A percentile compares a stretch with the other conserved stretches of the same genome.
phyloP scores from a whole-genome alignment of 805 yeast genomes.

The Myxozyma mucilagina region DNA sequence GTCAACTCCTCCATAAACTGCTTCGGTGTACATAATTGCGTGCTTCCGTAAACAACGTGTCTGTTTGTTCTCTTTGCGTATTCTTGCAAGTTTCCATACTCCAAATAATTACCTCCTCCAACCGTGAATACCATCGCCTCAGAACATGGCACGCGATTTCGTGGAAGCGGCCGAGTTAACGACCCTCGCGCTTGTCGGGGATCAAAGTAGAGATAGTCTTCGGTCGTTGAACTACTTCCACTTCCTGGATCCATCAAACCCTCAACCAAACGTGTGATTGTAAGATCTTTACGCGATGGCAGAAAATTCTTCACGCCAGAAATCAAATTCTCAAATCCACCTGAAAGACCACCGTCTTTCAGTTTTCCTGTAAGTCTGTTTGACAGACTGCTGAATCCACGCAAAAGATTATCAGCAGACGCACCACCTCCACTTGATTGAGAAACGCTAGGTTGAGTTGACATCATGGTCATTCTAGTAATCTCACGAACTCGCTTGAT shows the following conservation, averaged over 20 bases:
- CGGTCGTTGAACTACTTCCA: constrained; percentile 56
- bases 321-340: constrained; percentile 86
- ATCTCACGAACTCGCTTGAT: constrained; percentile 80
- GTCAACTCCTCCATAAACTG: constrained; percentile 70
- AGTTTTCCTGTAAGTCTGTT: constrained; percentile 72
- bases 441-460: constrained; percentile 38
- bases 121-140: constrained; percentile 88
- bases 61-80: constrained; percentile 42
- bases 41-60: constrained; percentile 81
- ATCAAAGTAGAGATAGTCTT: constrained; percentile 86
- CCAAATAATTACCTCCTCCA: constrained; percentile 95
- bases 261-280: constrained; percentile 87
- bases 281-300: constrained; percentile 85
- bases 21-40: constrained; percentile 68
- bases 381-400: constrained; percentile 68
- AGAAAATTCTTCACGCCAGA: constrained; percentile 82
- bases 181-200: constrained; percentile 86
- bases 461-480: constrained; percentile 51
- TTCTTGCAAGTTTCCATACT: constrained; percentile 81
- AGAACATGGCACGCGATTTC: constrained; percentile 45
- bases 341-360: constrained; percentile 79
- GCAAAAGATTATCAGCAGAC: constrained; percentile 42
- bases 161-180: constrained; percentile 77
- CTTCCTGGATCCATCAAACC: constrained; percentile 78
- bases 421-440: constrained; percentile 30